Percentiles rank a stretch among this genome's conserved stretches.
Conservation (phyloP, 1,284 basidiomycete genomes). For the Phellopilus nigrolimitatus region DNA sequence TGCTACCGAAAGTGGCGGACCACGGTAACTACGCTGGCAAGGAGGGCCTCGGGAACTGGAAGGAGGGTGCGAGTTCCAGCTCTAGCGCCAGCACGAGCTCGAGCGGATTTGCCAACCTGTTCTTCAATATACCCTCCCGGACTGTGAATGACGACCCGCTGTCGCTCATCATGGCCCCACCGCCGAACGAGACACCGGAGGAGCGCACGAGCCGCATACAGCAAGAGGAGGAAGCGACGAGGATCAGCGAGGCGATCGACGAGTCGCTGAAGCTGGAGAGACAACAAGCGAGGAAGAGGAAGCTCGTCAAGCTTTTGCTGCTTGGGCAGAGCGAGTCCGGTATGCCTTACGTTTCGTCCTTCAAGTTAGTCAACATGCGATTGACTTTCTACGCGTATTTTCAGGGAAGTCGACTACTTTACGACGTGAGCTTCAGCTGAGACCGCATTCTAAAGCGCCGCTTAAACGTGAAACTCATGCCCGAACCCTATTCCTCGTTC, state of each 20-base stretch:
- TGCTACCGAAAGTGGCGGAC: background rate
- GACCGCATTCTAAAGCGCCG: too few species aligned
- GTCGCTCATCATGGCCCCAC: conserved; percentile 30
- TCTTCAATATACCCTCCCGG: conserved; percentile 11
- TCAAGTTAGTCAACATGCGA: background rate
- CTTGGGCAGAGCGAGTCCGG: conserved; percentile 42
- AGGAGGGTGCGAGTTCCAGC: conserved; percentile 1
- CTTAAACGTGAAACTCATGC: background rate
- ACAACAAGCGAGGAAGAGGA: conserved; percentile 47
- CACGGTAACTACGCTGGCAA: background rate
- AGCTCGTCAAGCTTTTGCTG: conserved; percentile 57
- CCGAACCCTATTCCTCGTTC: conserved; percentile 8
- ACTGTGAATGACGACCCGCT: conserved; percentile 31
- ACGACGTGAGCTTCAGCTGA: conserved; percentile 15
- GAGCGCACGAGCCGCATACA: conserved; percentile 38
- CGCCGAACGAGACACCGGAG: conserved; percentile 41
- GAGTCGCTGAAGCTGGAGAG: conserved; percentile 47
- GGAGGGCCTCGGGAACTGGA: background rate
- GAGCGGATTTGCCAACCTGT: conserved; percentile 5
- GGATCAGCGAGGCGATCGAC: conserved; percentile 52
- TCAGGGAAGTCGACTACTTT: conserved; percentile 14
- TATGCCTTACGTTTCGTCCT: conserved; percentile 10
- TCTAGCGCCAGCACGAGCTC: background rate
- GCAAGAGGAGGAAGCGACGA: conserved; percentile 40
- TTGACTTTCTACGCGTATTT: background rate